Base-by-base conservation (phyloP, 2,329 filamentous ascomycete species). In the Ophiocordyceps sinensis region DNA sequence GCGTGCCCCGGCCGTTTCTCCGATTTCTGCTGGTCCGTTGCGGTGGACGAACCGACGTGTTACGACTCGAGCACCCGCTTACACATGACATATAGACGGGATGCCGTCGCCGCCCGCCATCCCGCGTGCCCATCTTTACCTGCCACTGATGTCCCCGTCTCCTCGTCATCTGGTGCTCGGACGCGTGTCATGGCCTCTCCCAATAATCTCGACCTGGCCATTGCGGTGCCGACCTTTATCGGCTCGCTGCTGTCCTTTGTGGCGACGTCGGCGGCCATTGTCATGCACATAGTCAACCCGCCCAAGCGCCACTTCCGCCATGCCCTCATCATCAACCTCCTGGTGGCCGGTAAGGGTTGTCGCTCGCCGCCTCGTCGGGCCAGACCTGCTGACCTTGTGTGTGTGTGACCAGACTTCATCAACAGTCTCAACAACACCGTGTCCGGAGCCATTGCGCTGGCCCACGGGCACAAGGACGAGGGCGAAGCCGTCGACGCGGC, bases 361-460 rank as follows among this genome's bases (percentile, higher is more conserved):
- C n/a, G n/a, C n/a, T n/a, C n/a, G n/a, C n/a, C n/a, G n/a, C n/a
- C n/a, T n/a, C n/a, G n/a, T n/a, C n/a, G n/a, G n/a, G n/a, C n/a
- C n/a, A n/a, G n/a, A n/a, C n/a, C n/a, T n/a, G n/a, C n/a, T n/a
- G n/a, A n/a, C n/a, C n/a, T n/a, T n/a, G n/a, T n/a, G n/a, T n/a
- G n/a, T n/a, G n/a, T 9, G 36, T 31, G 14, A 2, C 8, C 43
- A 65, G 63, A 65, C 41, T 59, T 57, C 41, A 56, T 64, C 36
- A 67, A 68, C 47, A 58, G 58, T 36, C 45, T 60, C 13, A 64
- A 65, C 51, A 67, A 67, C 47, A 56, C 58, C 4, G 49, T 64
- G 13, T 67, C 64, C 1, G 65, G 65, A 17, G 50, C 59, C 19
- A 51, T 59, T 36, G 56, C 58, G 13, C 47, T 64, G 5, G 49